Percentiles rank a stretch among this genome's conserved stretches.
These are phyloP conservation scores for Colletotrichum melonis DNA, from an alignment of 2,329 filamentous ascomycete genomes.

Conservation along the genomic window DNA sequence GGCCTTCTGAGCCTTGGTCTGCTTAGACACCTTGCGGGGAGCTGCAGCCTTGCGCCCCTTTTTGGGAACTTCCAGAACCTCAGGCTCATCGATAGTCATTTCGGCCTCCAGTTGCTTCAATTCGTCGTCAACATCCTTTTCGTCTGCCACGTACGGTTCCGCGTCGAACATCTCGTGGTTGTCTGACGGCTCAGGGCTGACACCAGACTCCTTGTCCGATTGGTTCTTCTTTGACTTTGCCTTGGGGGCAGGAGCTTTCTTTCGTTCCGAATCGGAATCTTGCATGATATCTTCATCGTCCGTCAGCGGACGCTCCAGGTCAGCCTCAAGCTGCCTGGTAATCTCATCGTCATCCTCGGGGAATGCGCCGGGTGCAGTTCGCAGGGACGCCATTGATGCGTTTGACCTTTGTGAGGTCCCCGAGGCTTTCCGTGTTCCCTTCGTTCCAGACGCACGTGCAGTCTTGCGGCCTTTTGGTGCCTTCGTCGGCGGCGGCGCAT, in stretches of 20 bases:
- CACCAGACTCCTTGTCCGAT: conserved; percentile 40
- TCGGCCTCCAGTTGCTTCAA: conserved; percentile 61
- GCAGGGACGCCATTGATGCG: conserved; percentile 51
- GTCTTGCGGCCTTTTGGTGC: conserved; percentile 54
- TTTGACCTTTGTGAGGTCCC: conserved; percentile 57
- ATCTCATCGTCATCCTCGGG: conserved; percentile 67
- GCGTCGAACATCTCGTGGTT: conserved; percentile 67
- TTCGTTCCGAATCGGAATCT: conserved; percentile 58
- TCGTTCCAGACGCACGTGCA: conserved; percentile 55
- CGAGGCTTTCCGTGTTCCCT: conserved; percentile 43
- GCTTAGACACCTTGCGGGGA: conserved; percentile 64
- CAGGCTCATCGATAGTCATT: conserved; percentile 49
- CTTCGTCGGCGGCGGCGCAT: conserved; percentile 45
- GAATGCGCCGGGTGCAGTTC: conserved; percentile 52
- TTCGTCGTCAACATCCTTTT: conserved; percentile 63
- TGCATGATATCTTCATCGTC: conserved; percentile 63
- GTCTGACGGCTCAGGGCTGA: conserved; percentile 44
- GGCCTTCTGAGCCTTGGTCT: conserved; percentile 58
- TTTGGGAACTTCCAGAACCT: conserved; percentile 60
- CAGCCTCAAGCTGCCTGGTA: conserved; percentile 73
- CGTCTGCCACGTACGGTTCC: conserved; percentile 54
- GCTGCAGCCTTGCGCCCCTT: conserved; percentile 63
- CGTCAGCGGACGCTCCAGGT: conserved; percentile 67
- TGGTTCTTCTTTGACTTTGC: conserved; percentile 43
- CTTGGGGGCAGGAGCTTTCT: conserved; percentile 46